Percentiles rank a stretch among this genome's conserved stretches.
Evolutionary conservation across 163 green algal species (phyloP).

Genomic region (Scenedesmus sp.): DNA sequence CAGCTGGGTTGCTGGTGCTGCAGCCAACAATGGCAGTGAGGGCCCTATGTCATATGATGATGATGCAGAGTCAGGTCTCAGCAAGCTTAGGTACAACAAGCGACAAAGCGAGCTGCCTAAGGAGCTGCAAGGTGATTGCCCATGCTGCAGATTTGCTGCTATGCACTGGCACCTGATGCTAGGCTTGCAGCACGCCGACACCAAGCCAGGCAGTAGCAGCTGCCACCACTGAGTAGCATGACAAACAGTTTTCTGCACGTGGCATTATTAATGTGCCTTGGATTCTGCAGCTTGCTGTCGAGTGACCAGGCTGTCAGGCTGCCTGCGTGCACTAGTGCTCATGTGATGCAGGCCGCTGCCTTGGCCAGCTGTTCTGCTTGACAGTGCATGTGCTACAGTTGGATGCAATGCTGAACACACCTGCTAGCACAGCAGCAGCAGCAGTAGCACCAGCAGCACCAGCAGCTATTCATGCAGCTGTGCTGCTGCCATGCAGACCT

Average conservation of each 20-base stretch:
- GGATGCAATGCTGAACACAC: not conserved
- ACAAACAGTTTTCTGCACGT: not conserved
- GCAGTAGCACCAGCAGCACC: not conserved
- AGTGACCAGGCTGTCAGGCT: not conserved
- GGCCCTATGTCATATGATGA: constrained; percentile 22
- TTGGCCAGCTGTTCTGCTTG: not conserved
- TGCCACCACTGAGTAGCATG: too few relatives aligned
- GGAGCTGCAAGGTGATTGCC: constrained; percentile 37
- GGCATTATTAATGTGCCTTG: not conserved
- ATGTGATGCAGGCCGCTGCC: not conserved
- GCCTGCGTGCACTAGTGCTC: not conserved
- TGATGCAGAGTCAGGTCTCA: constrained; percentile 19
- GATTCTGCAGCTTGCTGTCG: not conserved
- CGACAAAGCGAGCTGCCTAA: constrained; percentile 32
- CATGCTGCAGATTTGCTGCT: not conserved
- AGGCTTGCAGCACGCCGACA: not conserved
- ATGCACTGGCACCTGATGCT: too few relatives aligned
- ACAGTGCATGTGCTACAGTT: not conserved
- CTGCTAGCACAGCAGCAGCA: not conserved
- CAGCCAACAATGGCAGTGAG: not conserved
- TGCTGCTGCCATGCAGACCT: constrained; percentile 8
- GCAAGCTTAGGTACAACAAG: constrained; percentile 51
- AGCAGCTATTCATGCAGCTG: not conserved
- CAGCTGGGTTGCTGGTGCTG: not conserved
- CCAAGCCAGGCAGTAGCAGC: too few relatives aligned